Percentiles rank a stretch among this genome's conserved stretches.
phyloP scores from a whole-genome alignment of 2,329 filamentous ascomycete species.

The Fusarium goolgardi region DNA sequence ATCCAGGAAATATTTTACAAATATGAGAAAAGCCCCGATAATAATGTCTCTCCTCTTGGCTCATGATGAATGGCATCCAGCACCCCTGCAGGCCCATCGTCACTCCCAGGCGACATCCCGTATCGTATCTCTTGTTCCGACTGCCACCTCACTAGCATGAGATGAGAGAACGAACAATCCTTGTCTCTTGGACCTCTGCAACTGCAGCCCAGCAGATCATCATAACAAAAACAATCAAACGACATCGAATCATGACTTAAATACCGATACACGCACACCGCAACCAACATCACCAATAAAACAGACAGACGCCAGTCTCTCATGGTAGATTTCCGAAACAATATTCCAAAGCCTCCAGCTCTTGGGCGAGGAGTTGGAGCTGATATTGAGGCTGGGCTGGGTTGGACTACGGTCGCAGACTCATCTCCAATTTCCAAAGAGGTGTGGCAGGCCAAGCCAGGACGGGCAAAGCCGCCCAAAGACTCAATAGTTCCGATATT shows the following conservation, averaged over 20 bases:
- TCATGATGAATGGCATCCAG: not conserved
- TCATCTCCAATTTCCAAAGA: slow-evolving; percentile 19
- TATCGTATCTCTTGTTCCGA: slow-evolving; percentile 40
- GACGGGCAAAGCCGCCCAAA: slow-evolving; percentile 31
- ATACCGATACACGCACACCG: not conserved
- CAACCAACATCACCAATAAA: slow-evolving; percentile 2
- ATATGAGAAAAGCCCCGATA: not conserved
- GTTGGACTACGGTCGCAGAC: not conserved
- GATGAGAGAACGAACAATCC: slow-evolving; percentile 20
- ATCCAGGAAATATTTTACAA: not conserved
- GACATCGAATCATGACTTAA: not conserved
- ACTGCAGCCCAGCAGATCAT: slow-evolving; percentile 1
- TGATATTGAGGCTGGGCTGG: slow-evolving; percentile 16
- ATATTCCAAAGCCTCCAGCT: slow-evolving; percentile 23
- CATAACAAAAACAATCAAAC: not conserved
- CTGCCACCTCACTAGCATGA: slow-evolving; percentile 38
- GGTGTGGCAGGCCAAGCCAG: slow-evolving; percentile 27
- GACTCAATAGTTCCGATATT: slow-evolving; percentile 24
- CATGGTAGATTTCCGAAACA: slow-evolving; percentile 16
- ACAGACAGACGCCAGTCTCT: slow-evolving; percentile 13
- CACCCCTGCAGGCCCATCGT: slow-evolving; percentile 26
- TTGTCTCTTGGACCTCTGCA: slow-evolving; percentile 24
- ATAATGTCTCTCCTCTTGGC: slow-evolving; percentile 12
- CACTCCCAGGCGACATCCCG: slow-evolving; percentile 29
- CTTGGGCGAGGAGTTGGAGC: slow-evolving; percentile 11